A percentile compares a stretch with the other conserved stretches of the same genome.
Evolutionary conservation across 805 yeast species (phyloP).

Genomic region (Saccharomycopsis amapae): DNA sequence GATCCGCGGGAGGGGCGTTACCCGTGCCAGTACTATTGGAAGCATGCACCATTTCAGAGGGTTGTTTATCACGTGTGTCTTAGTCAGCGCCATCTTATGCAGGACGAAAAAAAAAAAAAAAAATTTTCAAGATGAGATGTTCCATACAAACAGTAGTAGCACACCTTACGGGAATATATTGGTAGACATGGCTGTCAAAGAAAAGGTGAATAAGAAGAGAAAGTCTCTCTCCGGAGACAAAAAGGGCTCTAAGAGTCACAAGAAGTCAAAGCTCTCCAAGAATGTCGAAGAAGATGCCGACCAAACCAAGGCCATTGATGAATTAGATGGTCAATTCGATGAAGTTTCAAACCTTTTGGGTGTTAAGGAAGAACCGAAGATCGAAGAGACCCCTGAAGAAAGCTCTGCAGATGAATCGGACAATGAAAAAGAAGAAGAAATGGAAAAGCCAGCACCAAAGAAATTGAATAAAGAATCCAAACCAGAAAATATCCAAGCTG

Average conservation of each 20-base stretch:
- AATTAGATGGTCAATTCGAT: constrained; percentile 48
- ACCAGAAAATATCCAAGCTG: not conserved
- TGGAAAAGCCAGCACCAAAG: not conserved
- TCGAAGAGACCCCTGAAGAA: constrained; percentile 22
- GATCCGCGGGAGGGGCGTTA: too few relatives aligned
- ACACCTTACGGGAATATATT: too few relatives aligned
- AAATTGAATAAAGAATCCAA: not conserved
- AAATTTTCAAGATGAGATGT: too few relatives aligned
- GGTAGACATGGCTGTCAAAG: constrained; percentile 5
- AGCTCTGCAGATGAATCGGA: constrained; percentile 23
- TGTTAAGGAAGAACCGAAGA: constrained; percentile 24
- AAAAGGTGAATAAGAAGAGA: constrained; percentile 4
- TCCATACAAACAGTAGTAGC: too few relatives aligned
- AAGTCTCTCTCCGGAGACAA: constrained; percentile 7
- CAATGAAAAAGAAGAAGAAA: constrained; percentile 24
- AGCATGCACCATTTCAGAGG: too few relatives aligned
- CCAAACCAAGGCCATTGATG: constrained; percentile 39
- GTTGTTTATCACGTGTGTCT: too few relatives aligned
- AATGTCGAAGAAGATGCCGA: constrained; percentile 25
- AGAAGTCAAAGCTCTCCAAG: constrained; percentile 20
- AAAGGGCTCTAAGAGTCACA: not conserved
- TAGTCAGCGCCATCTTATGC: too few relatives aligned
- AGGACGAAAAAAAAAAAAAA: too few relatives aligned
- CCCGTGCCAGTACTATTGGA: too few relatives aligned
- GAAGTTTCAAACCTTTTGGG: constrained; percentile 51